These are phyloP conservation scores for Forsythia suspensa DNA, from an alignment of 257 asterid species.

Conservation along the genomic window DNA sequence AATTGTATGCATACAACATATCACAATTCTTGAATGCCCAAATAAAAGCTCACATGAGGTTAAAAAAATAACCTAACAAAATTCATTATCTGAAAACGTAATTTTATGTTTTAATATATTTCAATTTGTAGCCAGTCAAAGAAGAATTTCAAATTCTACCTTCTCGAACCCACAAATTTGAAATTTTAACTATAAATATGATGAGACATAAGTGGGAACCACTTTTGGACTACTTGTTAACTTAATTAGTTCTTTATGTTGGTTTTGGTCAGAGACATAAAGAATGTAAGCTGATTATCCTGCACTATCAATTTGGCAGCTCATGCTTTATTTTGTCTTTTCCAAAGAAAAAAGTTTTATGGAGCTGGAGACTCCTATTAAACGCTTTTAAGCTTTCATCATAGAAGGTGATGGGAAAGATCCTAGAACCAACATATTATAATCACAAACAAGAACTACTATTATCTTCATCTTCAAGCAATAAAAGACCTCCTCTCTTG, in stretches of 20 bases:
- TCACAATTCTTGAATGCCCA: neutral
- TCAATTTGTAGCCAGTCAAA: neutral
- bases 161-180: neutral
- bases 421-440: neutral
- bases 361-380: neutral
- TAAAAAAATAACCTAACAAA: neutral
- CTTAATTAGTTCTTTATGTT: neutral
- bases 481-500: slow-evolving; percentile 1
- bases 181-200: neutral
- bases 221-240: neutral
- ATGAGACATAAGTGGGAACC: neutral
- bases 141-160: neutral
- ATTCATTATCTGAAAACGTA: neutral
- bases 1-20: neutral
- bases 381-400: neutral
- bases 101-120: neutral
- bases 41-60: neutral
- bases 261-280: neutral
- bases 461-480: neutral
- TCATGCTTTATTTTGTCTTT: neutral
- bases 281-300: neutral
- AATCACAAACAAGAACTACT: neutral
- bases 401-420: neutral
- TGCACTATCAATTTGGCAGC: neutral
- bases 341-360: neutral